These are phyloP conservation scores for Psidium friedrichsthalianum DNA, from an alignment of 345 rosid species.

Conservation along the genomic window DNA sequence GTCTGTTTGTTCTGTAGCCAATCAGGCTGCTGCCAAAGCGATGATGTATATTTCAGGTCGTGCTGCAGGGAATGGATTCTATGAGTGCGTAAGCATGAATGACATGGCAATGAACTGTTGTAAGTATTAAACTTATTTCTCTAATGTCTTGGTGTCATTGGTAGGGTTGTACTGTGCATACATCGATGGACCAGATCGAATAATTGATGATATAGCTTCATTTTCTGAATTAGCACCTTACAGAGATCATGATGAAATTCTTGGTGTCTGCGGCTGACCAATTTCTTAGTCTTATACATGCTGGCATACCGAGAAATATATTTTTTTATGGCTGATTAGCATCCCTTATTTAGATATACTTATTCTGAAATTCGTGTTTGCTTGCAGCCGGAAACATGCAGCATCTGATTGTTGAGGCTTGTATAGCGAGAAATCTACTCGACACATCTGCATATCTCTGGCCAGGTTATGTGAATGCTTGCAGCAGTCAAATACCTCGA, in stretches of 20 bases:
- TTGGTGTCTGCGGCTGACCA: background rate
- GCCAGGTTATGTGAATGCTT: conserved; percentile 68
- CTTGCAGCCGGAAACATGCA: conserved; percentile 87
- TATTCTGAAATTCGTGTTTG: background rate
- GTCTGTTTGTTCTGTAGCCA: conserved; percentile 51
- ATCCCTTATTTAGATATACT: background rate
- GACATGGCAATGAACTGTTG: conserved; percentile 68
- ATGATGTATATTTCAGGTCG: conserved; percentile 55
- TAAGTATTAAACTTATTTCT: conserved; percentile 27
- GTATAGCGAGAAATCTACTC: conserved; percentile 80
- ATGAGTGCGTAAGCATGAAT: conserved; percentile 55
- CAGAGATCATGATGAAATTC: background rate
- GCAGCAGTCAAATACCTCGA: conserved; percentile 49
- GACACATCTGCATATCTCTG: conserved; percentile 87
- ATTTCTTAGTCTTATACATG: background rate
- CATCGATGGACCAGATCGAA: background rate
- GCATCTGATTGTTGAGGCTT: conserved; percentile 93
- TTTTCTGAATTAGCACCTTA: background rate
- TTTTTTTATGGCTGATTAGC: background rate
- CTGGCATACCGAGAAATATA: background rate
- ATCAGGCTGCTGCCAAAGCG: conserved; percentile 96
- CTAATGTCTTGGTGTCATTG: background rate
- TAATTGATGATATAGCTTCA: background rate
- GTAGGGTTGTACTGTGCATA: background rate
- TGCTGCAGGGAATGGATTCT: conserved; percentile 41